phyloP scores from a whole-genome alignment of 2,329 filamentous ascomycete genomes.

The Alternaria sp. region DNA sequence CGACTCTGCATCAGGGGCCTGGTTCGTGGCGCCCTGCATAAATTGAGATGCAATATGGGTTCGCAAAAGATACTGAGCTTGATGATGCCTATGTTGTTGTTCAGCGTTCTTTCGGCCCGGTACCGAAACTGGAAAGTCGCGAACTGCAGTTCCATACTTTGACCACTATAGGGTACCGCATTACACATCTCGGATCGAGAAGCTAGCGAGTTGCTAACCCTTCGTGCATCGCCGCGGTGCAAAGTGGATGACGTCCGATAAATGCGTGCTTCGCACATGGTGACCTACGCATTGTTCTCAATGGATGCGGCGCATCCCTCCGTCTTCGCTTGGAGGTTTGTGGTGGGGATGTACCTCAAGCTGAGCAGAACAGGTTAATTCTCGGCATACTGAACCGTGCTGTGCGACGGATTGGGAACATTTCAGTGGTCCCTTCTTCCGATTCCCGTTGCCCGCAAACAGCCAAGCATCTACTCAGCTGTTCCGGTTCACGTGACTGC shows the following conservation, averaged over 20 bases:
- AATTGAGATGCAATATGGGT: not conserved
- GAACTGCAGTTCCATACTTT: not conserved
- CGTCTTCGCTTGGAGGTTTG: not conserved
- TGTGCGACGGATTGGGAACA: not conserved
- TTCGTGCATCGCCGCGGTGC: not conserved
- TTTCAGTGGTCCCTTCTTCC: not conserved
- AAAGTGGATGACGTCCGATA: not conserved
- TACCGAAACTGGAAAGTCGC: not conserved
- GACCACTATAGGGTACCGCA: not conserved
- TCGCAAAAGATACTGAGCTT: conserved; percentile 4
- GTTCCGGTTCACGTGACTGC: not conserved
- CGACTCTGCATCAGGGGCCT: not conserved
- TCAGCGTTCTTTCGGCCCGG: not conserved
- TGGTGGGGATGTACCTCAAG: not conserved
- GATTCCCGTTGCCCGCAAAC: not conserved
- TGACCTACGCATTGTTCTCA: not conserved
- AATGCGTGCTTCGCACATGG: not conserved
- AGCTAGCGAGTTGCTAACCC: not conserved
- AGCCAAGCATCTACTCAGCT: not conserved
- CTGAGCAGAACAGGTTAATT: not conserved
- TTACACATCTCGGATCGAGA: not conserved
- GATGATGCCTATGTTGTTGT: not conserved
- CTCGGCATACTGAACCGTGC: not conserved
- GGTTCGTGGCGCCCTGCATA: not conserved
- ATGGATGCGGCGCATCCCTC: not conserved